Evolutionary conservation across 805 yeast genomes (phyloP), one percentile per base, ranked within the genome.

Genomic region (Cyberlindnera mrakii): DNA sequence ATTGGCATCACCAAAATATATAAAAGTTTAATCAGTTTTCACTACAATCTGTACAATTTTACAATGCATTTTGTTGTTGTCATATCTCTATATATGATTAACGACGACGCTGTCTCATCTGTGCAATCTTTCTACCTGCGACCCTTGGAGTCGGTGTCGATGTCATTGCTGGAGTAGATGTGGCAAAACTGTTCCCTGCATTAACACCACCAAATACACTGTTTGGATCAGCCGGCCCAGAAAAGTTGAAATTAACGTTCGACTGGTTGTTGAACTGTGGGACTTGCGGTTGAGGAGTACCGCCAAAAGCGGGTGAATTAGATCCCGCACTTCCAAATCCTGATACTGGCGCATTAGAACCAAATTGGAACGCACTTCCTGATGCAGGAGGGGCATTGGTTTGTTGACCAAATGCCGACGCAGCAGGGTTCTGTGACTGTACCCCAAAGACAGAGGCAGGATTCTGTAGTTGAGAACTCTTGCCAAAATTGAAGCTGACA

Each of bases 61-160:
- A n/a, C 2, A 14, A 30, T 30, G 33, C 33, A 30, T 30, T 42
- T 18, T 27, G 11, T n/a, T 27, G 11, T n/a, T 32, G 14, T 30
- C 27, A 35, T 35, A 23, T 13, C 17, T 32, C 30, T 23, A n/a
- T 14, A 15, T 23, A 38, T 38, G 33, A 30, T 35, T 44, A 48
- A 37, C 54, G 49, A 52, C 60, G 60, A 47, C 60, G 59, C 23
- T 40, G 30, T 41, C 61, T 54, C 52, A 55, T 47, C 33, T 51
- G 57, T 25, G 60, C 61, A 29, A 57, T 50, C 29, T 44, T 53
- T 53, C 61, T 54, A 4, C 59, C 55, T 13, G 47, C 41, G 3
- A 43, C 43, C 16, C 48, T 39, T 23, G 57, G 56, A 3, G 55
- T 49, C 17, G 48, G 51, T 37, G 40, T 42, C 1, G 42, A 45